Conservation (phyloP, 202 grass and related monocot species). For the Cymbopogon flexuosus region DNA sequence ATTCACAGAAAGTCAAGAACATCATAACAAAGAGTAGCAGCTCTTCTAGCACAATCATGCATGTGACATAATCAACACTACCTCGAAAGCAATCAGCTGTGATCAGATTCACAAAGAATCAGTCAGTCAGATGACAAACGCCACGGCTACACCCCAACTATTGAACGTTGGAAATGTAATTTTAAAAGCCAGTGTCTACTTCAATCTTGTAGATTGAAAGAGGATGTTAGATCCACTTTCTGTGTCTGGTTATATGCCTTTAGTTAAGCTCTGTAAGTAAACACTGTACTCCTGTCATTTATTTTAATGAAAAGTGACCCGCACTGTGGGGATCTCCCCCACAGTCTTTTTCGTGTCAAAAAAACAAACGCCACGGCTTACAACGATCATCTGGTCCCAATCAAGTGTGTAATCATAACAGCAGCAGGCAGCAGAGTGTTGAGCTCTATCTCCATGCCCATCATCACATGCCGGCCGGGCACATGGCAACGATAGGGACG, state of each 20-base stretch:
- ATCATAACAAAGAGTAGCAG: background rate
- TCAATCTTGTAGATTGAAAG: too few species aligned
- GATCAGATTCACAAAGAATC: background rate
- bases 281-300: too few species aligned
- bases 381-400: background rate
- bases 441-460: background rate
- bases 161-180: too few species aligned
- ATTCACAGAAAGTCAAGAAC: background rate
- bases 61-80: background rate
- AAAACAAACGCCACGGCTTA: background rate
- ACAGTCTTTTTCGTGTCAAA: too few species aligned
- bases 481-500: conserved; percentile 36
- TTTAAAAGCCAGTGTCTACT: too few species aligned
- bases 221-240: too few species aligned
- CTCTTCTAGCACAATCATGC: background rate
- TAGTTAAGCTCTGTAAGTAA: too few species aligned
- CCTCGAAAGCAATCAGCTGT: background rate
- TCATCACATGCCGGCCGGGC: conserved; percentile 34
- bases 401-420: background rate
- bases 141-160: too few species aligned
- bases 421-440: background rate
- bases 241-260: too few species aligned
- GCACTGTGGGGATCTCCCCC: too few species aligned
- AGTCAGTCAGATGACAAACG: background rate
- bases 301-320: too few species aligned